Percentiles rank a stretch among this genome's conserved stretches.
Evolutionary conservation across 257 asterid species (phyloP).

Genomic region (Paraleonurus japonicus): DNA sequence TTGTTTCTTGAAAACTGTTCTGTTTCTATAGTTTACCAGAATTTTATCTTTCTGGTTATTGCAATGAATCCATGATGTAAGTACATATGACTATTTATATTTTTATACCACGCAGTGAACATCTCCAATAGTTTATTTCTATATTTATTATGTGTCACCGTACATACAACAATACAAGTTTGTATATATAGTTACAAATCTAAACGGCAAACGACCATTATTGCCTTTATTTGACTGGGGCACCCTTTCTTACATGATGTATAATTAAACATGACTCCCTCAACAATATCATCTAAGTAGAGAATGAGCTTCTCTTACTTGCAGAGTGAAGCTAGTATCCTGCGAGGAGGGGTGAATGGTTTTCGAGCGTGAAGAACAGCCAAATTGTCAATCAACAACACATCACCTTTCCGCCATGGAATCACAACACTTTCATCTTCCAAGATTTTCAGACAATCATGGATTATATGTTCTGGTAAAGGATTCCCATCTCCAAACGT

Average conservation of each 20-base stretch:
- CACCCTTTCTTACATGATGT: not conserved
- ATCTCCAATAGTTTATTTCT: not conserved
- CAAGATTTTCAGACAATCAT: slow-evolving; percentile 60
- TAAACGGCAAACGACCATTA: not conserved
- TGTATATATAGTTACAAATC: not conserved
- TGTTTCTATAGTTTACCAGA: not conserved
- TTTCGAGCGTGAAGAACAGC: slow-evolving; percentile 85
- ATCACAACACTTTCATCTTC: slow-evolving; percentile 76
- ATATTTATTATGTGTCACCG: not conserved
- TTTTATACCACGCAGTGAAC: not conserved
- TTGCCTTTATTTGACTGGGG: not conserved
- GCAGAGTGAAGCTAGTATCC: slow-evolving; percentile 81
- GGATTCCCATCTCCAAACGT: slow-evolving; percentile 73
- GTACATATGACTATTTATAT: not conserved
- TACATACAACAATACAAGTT: not conserved
- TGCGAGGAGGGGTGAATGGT: slow-evolving; percentile 74
- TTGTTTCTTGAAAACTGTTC: not conserved
- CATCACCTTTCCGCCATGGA: slow-evolving; percentile 85
- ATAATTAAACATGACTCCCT: not conserved
- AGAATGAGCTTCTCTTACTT: slow-evolving; percentile 36
- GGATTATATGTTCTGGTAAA: slow-evolving; percentile 54
- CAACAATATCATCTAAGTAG: not conserved
- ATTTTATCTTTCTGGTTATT: not conserved
- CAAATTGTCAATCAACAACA: slow-evolving; percentile 67
- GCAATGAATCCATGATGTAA: not conserved